Conservation (phyloP, 2,329 filamentous ascomycete genomes). For the Colletotrichum salicis region DNA sequence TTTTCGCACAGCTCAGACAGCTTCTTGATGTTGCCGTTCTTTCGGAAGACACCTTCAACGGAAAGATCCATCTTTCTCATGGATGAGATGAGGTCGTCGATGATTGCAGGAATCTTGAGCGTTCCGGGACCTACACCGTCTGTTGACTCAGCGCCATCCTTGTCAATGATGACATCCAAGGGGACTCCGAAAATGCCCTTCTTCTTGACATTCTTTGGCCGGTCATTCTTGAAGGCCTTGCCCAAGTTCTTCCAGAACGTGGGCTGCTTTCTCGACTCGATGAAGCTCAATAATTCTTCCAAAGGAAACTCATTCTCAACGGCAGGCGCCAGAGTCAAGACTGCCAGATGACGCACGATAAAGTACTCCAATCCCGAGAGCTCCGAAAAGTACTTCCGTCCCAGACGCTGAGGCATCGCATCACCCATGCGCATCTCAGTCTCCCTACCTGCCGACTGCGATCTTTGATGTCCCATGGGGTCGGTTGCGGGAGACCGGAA, state of each 20-base stretch:
- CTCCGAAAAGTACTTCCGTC: slow-evolving; percentile 93
- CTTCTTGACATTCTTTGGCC: slow-evolving; percentile 81
- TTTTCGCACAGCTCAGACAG: slow-evolving; percentile 85
- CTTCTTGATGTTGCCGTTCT: slow-evolving; percentile 98
- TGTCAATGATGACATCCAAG: slow-evolving; percentile 88
- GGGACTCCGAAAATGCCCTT: slow-evolving; percentile 94
- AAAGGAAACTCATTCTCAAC: slow-evolving; percentile 91
- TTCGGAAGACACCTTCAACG: slow-evolving; percentile 97
- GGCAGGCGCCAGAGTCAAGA: slow-evolving; percentile 93
- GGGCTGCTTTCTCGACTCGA: slow-evolving; percentile 87
- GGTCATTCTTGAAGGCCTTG: slow-evolving; percentile 93
- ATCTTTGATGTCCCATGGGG: slow-evolving; percentile 72
- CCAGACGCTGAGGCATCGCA: slow-evolving; percentile 62
- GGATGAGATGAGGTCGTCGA: slow-evolving; percentile 93
- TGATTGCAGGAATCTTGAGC: slow-evolving; percentile 87
- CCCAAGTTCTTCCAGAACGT: slow-evolving; percentile 99
- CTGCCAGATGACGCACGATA: slow-evolving; percentile 93
- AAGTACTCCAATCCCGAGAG: slow-evolving; percentile 96
- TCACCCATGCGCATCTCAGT: slow-evolving; percentile 64
- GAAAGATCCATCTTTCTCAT: slow-evolving; percentile 99
- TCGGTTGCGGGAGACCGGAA: slow-evolving; percentile 67
- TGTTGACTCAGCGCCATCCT: slow-evolving; percentile 96
- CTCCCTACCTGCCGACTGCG: slow-evolving; percentile 64
- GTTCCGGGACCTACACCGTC: slow-evolving; percentile 94
- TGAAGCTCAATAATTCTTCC: slow-evolving; percentile 90